Evolutionary conservation across 2,329 filamentous ascomycete species (phyloP), one percentile per base, ranked within the genome.

Genomic region (Monascus ruber): DNA sequence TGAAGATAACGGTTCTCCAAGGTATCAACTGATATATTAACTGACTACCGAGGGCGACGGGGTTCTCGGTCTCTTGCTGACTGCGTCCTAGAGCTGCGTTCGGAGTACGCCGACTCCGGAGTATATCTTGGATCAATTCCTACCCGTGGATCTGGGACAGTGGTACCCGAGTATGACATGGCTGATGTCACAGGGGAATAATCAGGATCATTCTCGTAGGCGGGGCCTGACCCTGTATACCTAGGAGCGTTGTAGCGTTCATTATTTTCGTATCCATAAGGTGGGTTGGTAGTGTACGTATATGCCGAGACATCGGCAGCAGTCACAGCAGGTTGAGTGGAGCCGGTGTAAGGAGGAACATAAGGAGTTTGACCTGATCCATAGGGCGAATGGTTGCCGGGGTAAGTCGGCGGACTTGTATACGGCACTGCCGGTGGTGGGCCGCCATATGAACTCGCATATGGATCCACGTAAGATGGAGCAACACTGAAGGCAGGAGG

Each of bases 71-170:
- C 28, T 29, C 28, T 29, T 29, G 6, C 28, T 3, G 28, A 10
- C 10, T 29, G 28, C 10, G 10, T 6, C 10, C 28, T 29, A 29
- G 28, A 10, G 6, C 28, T 10, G 28, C 28, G 28, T 6, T 29
- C 28, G 6, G 28, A 10, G 28, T 6, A 29, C 10, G 28, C 28
- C 28, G 28, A 29, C 28, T 65, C 63, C 47, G 61, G 57, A 42
- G 62, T 60, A 48, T 64, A 66, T 59, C 63, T 64, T 41, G 60
- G 51, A 40, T 65, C 63, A 55, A 64, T 61, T 58, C 54, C 56
- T 56, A 63, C 60, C 55, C 63, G 61, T 36, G 60, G 54, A 42
- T 65, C 63, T 44, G 62, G 52, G 50, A 59, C 59, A 47, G 60
- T 58, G 37, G 56, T 63, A 38, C 62, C 43, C 44, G 63, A 59